These are phyloP conservation scores for Ceratobasidium sp. DNA, from an alignment of 1,284 basidiomycete species.

Conservation along the genomic window DNA sequence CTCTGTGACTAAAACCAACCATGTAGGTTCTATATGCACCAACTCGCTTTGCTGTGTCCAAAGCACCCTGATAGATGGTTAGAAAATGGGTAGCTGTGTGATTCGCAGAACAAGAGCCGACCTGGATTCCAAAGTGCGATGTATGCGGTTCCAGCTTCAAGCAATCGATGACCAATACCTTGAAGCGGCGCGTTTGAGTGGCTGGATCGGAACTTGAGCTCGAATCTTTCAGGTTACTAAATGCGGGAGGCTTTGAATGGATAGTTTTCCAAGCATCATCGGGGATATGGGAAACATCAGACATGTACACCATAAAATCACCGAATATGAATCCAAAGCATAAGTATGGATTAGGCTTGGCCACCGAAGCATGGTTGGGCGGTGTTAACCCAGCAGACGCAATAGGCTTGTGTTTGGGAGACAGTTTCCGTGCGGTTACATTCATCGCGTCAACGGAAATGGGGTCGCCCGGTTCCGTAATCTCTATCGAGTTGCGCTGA, in stretches of 20 bases:
- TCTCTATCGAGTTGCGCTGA: too few species aligned
- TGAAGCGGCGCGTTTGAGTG: neutral
- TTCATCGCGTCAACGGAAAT: too few species aligned
- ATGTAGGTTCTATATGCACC: constrained; percentile 67
- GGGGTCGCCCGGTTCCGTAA: too few species aligned
- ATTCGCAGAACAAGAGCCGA: neutral
- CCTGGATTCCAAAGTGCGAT: constrained; percentile 71
- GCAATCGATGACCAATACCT: constrained; percentile 72
- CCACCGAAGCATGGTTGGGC: neutral
- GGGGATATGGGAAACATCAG: constrained; percentile 76
- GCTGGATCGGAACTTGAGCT: neutral
- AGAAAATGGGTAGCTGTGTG: neutral
- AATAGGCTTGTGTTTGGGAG: too few species aligned
- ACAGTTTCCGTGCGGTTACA: too few species aligned
- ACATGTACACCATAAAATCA: constrained; percentile 68
- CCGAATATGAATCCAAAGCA: constrained; percentile 77
- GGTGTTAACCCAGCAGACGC: neutral
- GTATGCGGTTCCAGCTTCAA: constrained; percentile 64
- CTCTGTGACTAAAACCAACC: constrained; percentile 71
- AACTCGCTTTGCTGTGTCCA: constrained; percentile 61
- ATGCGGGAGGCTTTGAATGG: neutral
- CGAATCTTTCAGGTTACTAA: neutral
- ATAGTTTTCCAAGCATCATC: constrained; percentile 67
- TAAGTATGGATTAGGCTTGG: constrained; percentile 58
- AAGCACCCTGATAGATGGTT: constrained; percentile 48